phyloP scores from a whole-genome alignment of 2,329 filamentous ascomycete genomes.

The Dissoconium aciculare region DNA sequence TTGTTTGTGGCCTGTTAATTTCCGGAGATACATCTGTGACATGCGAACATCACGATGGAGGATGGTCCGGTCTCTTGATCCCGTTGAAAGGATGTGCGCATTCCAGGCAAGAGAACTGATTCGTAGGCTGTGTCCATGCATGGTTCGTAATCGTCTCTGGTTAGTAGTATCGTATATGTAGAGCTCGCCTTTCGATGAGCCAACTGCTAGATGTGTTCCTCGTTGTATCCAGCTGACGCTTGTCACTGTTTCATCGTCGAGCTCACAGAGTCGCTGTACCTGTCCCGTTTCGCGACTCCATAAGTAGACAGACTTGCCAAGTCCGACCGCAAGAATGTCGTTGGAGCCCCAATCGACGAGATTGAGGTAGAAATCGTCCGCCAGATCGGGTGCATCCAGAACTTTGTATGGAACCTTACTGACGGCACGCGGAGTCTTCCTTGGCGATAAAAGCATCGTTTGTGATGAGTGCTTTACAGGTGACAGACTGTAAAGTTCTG shows the following conservation, averaged over 20 bases:
- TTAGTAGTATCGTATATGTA: constrained; percentile 96
- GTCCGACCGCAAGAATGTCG: constrained; percentile 81
- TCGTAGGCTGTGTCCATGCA: constrained; percentile 89
- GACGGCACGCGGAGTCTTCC: constrained; percentile 75
- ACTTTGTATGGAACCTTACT: constrained; percentile 98
- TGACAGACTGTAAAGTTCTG: constrained; percentile 89
- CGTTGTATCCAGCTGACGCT: constrained; percentile 95
- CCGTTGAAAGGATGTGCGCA: constrained; percentile 89
- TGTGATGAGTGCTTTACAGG: constrained; percentile 88
- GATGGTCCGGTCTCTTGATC: constrained; percentile 82
- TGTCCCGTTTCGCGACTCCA: constrained; percentile 89
- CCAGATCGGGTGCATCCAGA: constrained; percentile 84
- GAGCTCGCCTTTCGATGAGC: constrained; percentile 83
- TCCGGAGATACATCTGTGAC: constrained; percentile 76
- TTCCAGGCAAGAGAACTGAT: constrained; percentile 96
- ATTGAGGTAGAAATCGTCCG: constrained; percentile 96
- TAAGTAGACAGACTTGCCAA: constrained; percentile 91
- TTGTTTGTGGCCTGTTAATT: constrained; percentile 88
- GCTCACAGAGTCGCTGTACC: constrained; percentile 84
- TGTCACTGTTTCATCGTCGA: constrained; percentile 86
- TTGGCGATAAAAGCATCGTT: constrained; percentile 77
- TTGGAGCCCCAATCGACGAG: constrained; percentile 95
- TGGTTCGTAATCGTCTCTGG: constrained; percentile 71
- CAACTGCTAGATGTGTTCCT: constrained; percentile 88
- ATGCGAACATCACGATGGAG: constrained; percentile 91